phyloP scores from a whole-genome alignment of 140 eudicot species.

The Flaveria floridana region DNA sequence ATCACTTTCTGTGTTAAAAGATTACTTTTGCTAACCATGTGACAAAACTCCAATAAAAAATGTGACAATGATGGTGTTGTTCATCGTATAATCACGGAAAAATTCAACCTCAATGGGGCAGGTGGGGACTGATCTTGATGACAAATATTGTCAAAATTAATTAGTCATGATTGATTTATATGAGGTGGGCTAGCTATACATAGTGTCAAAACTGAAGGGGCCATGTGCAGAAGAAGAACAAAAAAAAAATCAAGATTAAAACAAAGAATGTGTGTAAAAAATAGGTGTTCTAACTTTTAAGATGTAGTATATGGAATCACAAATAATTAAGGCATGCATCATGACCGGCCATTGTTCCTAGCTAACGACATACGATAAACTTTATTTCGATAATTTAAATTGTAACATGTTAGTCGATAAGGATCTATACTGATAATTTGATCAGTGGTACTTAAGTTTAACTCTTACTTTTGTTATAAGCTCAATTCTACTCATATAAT shows the following conservation, averaged over 20 bases:
- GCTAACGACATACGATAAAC: no score
- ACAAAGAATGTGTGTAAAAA: background rate
- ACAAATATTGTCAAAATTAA: constrained; percentile 38
- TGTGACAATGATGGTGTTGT: constrained; percentile 19
- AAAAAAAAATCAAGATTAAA: constrained; percentile 13
- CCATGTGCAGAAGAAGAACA: constrained; percentile 24
- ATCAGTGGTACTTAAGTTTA: no score
- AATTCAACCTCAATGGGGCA: constrained; percentile 27
- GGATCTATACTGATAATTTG: no score
- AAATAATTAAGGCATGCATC: no score
- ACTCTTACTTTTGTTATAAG: no score
- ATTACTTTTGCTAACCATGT: constrained; percentile 1
- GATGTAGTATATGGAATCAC: no score
- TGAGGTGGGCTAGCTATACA: constrained; percentile 29
- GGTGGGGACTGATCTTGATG: constrained; percentile 41
- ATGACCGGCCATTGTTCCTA: no score
- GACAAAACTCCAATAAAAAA: constrained; percentile 14
- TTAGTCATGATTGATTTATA: constrained; percentile 34
- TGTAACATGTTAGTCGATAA: no score
- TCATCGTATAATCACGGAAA: constrained; percentile 22
- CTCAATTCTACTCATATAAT: no score
- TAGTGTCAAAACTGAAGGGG: constrained; percentile 26
- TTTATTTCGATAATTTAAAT: no score
- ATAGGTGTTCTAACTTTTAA: no score
- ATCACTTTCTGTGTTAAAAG: background rate